phyloP scores from a whole-genome alignment of 73 alveolate genomes.

The Strombidium stylifer region DNA sequence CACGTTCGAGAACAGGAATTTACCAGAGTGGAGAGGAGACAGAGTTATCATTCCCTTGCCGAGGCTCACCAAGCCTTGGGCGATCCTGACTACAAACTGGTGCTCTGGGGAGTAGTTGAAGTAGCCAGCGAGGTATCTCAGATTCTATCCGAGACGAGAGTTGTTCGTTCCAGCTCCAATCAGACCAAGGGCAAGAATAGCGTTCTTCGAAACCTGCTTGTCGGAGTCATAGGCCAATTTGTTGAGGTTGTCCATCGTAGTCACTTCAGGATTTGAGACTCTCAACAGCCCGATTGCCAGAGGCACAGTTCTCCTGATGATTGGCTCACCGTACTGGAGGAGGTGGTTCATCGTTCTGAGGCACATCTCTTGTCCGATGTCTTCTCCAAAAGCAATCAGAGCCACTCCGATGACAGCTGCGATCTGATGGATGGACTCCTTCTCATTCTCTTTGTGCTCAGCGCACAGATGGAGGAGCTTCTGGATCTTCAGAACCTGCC shows the following conservation, averaged over 20 bases:
- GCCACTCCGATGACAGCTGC: constrained; percentile 92
- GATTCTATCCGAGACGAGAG: constrained; percentile 87
- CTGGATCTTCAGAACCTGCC: constrained; percentile 90
- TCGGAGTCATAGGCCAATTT: constrained; percentile 94
- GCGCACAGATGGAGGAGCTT: constrained; percentile 93
- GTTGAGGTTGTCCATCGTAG: constrained; percentile 85
- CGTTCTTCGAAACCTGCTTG: constrained; percentile 78
- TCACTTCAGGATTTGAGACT: constrained; percentile 87
- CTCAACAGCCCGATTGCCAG: constrained; percentile 88
- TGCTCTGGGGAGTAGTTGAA: constrained; percentile 88
- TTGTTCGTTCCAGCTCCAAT: constrained; percentile 96
- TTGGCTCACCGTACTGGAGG: constrained; percentile 94
- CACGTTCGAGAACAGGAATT: constrained; percentile 74
- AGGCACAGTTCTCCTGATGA: constrained; percentile 90
- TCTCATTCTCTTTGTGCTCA: constrained; percentile 91
- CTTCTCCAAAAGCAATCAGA: constrained; percentile 95
- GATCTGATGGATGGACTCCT: constrained; percentile 70
- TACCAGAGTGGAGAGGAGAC: constrained; percentile 88
- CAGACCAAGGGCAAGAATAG: constrained; percentile 87
- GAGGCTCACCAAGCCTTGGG: constrained; percentile 82
- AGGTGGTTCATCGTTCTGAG: constrained; percentile 90
- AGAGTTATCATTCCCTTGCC: constrained; percentile 88
- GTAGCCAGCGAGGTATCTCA: constrained; percentile 93
- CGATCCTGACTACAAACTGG: constrained; percentile 90
- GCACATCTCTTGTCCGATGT: constrained; percentile 93